Conservation (phyloP, 2,329 filamentous ascomycete species). For the Aurifilum marmelostoma region DNA sequence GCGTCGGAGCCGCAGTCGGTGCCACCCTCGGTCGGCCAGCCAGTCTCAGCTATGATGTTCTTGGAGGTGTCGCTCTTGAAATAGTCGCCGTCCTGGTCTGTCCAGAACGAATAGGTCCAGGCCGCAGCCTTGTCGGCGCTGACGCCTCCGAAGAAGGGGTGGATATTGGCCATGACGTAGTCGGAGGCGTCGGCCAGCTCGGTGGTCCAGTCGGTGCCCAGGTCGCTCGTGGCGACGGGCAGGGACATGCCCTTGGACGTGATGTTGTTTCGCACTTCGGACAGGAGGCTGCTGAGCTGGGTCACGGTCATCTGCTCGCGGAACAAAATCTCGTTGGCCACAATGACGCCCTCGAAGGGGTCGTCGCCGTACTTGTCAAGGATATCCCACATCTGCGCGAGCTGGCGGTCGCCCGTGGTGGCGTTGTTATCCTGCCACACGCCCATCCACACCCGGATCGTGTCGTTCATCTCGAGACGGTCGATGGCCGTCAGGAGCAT, state of each 20-base stretch:
- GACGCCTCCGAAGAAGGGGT: slow-evolving; percentile 91
- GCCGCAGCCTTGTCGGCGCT: slow-evolving; percentile 66
- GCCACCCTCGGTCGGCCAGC: slow-evolving; percentile 86
- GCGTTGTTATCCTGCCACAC: slow-evolving; percentile 87
- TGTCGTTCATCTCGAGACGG: slow-evolving; percentile 68
- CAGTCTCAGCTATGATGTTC: slow-evolving; percentile 87
- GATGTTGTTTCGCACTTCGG: slow-evolving; percentile 72
- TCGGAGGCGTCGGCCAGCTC: slow-evolving; percentile 73
- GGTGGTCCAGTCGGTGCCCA: slow-evolving; percentile 84
- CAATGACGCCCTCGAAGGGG: slow-evolving; percentile 81
- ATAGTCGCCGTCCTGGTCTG: slow-evolving; percentile 65
- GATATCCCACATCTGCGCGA: slow-evolving; percentile 82
- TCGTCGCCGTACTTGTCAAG: slow-evolving; percentile 68
- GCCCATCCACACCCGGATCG: slow-evolving; percentile 89
- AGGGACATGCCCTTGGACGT: slow-evolving; percentile 67
- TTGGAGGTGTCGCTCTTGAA: slow-evolving; percentile 65
- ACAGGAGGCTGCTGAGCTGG: slow-evolving; percentile 66
- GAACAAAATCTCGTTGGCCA: slow-evolving; percentile 79
- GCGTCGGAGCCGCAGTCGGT: slow-evolving; percentile 68
- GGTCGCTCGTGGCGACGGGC: slow-evolving; percentile 83
- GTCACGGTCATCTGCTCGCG: slow-evolving; percentile 72
- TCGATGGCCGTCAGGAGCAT: slow-evolving; percentile 87
- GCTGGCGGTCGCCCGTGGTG: slow-evolving; percentile 82
- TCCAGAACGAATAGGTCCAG: slow-evolving; percentile 88
- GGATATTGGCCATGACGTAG: slow-evolving; percentile 94